Evolutionary conservation across 805 yeast genomes (phyloP).

Genomic region (Yarrowia deformans): DNA sequence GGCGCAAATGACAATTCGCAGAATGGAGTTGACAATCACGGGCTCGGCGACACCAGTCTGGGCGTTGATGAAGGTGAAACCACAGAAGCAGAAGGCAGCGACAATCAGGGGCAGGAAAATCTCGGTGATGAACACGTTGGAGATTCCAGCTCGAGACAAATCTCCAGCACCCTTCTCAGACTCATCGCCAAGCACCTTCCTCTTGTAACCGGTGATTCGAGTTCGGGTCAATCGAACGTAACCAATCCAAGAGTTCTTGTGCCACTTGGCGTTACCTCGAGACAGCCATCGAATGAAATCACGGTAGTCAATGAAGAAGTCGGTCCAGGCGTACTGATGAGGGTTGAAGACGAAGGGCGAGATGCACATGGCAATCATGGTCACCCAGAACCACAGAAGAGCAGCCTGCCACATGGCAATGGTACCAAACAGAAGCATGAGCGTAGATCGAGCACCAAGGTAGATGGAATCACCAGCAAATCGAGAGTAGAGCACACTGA

Average conservation of each 20-base stretch:
- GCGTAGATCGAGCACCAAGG: conserved; percentile 71
- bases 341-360: conserved; percentile 97
- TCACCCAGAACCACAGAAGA: conserved; percentile 96
- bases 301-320: conserved; percentile 94
- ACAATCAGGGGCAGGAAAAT: conserved; percentile 73
- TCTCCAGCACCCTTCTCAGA: conserved; percentile 74
- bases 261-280: conserved; percentile 75
- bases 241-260: conserved; percentile 79
- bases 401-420: conserved; percentile 93
- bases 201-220: conserved; percentile 89
- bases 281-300: conserved; percentile 89
- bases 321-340: conserved; percentile 96
- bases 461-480: conserved; percentile 81
- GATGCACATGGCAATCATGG: conserved; percentile 82
- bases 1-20: conserved; percentile 66
- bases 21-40: conserved; percentile 60
- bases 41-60: conserved; percentile 74
- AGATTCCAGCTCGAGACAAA: conserved; percentile 75
- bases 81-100: conserved; percentile 71
- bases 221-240: conserved; percentile 80
- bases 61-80: conserved; percentile 81
- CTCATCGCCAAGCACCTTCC: conserved; percentile 67
- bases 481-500: conserved; percentile 72
- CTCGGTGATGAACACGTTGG: conserved; percentile 81
- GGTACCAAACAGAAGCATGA: conserved; percentile 77